Percentiles rank a stretch among this genome's conserved stretches.
These are phyloP conservation scores for Phytophthora foliorum DNA, from an alignment of 352 stramenopile genomes.

Conservation along the genomic window DNA sequence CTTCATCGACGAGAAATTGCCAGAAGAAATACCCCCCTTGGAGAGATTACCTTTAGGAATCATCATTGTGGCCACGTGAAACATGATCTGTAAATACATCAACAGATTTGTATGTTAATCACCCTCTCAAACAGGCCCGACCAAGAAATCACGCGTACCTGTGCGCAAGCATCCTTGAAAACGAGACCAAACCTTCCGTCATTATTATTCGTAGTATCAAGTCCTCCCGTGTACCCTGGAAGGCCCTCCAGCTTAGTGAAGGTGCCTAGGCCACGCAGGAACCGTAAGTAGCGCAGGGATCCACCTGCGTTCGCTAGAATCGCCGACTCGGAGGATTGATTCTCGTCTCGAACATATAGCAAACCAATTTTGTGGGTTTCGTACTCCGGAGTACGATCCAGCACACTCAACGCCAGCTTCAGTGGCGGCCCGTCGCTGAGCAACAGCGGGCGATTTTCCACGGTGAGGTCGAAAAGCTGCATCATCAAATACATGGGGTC, in stretches of 20 bases:
- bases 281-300: conserved; percentile 78
- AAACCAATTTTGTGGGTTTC: conserved; percentile 92
- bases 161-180: conserved; percentile 71
- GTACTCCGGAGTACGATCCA: conserved; percentile 84
- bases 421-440: conserved; percentile 67
- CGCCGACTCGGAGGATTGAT: conserved; percentile 68
- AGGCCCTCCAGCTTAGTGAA: conserved; percentile 79
- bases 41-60: conserved; percentile 23
- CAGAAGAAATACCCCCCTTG: neutral
- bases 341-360: conserved; percentile 72
- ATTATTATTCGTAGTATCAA: conserved; percentile 74
- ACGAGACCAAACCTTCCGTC: conserved; percentile 84
- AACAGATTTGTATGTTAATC: conserved; percentile 1
- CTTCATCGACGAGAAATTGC: conserved; percentile 56
- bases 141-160: conserved; percentile 50
- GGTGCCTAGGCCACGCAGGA: conserved; percentile 72
- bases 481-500: conserved; percentile 87
- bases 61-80: conserved; percentile 92
- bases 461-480: conserved; percentile 79
- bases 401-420: conserved; percentile 69
- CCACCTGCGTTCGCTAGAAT: conserved; percentile 80
- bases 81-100: conserved; percentile 73
- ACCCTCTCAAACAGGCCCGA: neutral
- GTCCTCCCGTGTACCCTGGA: conserved; percentile 74
- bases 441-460: conserved; percentile 63